Percentiles rank a stretch among this genome's conserved stretches.
phyloP scores from a whole-genome alignment of 768 basidiomycete species.

The Stropharia rugosoannulata region DNA sequence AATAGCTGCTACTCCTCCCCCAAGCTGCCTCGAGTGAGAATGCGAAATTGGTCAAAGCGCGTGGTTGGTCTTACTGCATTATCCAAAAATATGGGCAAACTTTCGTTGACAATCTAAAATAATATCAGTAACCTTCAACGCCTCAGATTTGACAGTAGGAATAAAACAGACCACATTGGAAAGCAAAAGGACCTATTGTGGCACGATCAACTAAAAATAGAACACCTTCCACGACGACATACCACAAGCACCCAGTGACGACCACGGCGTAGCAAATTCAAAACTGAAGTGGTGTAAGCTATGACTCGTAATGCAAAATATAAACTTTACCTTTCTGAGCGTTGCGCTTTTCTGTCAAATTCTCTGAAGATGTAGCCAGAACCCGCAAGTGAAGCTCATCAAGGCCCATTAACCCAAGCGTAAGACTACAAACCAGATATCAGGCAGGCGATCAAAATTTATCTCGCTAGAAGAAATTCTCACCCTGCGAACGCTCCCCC shows the following conservation, averaged over 20 bases:
- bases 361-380: conserved; percentile 75
- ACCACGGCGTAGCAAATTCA: conserved; percentile 53
- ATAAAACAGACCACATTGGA: conserved; percentile 72
- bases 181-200: conserved; percentile 72
- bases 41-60: background rate
- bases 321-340: conserved; percentile 59
- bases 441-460: background rate
- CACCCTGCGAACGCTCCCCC: conserved; percentile 95
- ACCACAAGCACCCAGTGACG: conserved; percentile 96
- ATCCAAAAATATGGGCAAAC: conserved; percentile 80
- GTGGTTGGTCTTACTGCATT: conserved; percentile 49
- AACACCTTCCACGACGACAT: conserved; percentile 15
- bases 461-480: conserved; percentile 17
- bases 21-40: conserved; percentile 28
- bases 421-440: conserved; percentile 50
- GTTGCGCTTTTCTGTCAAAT: conserved; percentile 62
- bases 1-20: conserved; percentile 76
- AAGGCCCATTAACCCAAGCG: conserved; percentile 93
- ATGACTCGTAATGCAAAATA: background rate
- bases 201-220: background rate
- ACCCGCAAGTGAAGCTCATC: conserved; percentile 91
- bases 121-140: background rate
- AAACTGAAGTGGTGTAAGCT: background rate
- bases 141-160: no score
- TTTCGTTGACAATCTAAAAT: conserved; percentile 73